Evolutionary conservation across 345 rosid genomes (phyloP), one percentile per base, ranked within the genome.

Genomic region (Durio zibethinus): DNA sequence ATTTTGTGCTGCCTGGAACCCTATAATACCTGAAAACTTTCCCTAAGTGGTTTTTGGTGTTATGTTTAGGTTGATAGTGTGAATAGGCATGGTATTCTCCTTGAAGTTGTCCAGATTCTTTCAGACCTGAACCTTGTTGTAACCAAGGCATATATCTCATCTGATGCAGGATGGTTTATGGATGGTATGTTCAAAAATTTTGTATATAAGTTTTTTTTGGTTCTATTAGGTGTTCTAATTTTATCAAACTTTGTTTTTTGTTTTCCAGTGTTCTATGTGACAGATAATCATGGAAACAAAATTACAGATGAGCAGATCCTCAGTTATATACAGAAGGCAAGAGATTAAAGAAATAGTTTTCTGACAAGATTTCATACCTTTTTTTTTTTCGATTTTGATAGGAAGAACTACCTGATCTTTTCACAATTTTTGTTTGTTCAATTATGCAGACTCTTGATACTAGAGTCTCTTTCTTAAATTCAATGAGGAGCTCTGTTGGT

Each of bases 131-230:
- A 85, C 56, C 89, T 88, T 40, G 77, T 82, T 36, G 80, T 86
- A 60, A 83, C 85, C 27, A 86, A 86, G 75, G 91, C 89, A 4
- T 86, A 86, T 64, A 79, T 88, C 40, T 85, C 89, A 42, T 85
- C 87, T 64, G 91, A 88, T 75, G 89, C 88, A 29, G 87, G 83
- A 48, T 88, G 89, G 86, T 82, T 86, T 74, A 88, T 86, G 91
- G 91, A 88, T 77, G 91, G 91, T 88, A 82, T 31, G 65, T 25
- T 38, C 48, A 3, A 15, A 52, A 42, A 10, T 16, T 16, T 53
- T 5, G n/a, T 27, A 18, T 7, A n/a, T 23, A 27, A 23, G 70
- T 38, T 9, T 27, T 65, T 33, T 47, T 31, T 12, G 29, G 40
- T 27, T 35, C 56, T n/a, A 8, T 45, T 45, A 11, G 21, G 53